These are phyloP conservation scores for Beauveria australis DNA, from an alignment of 2,329 filamentous ascomycete species.

Conservation along the genomic window DNA sequence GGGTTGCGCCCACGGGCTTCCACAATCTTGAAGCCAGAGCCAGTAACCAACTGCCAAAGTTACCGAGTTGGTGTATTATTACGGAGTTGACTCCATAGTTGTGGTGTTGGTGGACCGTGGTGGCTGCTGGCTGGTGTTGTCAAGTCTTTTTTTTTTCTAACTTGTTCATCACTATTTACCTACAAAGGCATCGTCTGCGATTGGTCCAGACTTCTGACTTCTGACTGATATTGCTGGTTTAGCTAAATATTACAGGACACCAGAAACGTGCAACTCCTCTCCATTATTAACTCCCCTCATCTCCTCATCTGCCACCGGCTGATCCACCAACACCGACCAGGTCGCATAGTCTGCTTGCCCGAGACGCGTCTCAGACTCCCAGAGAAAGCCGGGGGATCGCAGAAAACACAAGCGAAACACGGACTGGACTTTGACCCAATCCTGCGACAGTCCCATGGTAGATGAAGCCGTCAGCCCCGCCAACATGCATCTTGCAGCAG, in stretches of 20 bases:
- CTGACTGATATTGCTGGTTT: background rate
- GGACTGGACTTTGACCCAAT: conserved; percentile 1
- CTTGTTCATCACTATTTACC: background rate
- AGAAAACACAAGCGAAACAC: conserved; percentile 5
- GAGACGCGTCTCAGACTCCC: background rate
- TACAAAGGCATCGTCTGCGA: background rate
- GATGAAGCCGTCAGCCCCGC: conserved; percentile 1
- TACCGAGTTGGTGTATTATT: background rate
- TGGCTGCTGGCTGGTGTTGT: background rate
- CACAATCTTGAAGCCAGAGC: background rate
- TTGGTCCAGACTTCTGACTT: background rate
- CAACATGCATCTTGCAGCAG: background rate
- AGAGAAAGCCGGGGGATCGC: background rate
- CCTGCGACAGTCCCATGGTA: conserved; percentile 2
- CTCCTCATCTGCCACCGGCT: background rate
- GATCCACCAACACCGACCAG: background rate
- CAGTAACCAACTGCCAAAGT: background rate
- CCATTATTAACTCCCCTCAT: background rate
- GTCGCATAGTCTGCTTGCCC: background rate
- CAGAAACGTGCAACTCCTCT: background rate
- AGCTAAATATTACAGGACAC: background rate
- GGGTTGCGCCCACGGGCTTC: background rate
- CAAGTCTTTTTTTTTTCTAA: too few relatives aligned
- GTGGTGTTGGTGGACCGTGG: conserved; percentile 1
- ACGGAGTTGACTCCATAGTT: conserved; percentile 5